Conservation (phyloP, 1,284 basidiomycete genomes). For the Bondarzewia mesenterica region DNA sequence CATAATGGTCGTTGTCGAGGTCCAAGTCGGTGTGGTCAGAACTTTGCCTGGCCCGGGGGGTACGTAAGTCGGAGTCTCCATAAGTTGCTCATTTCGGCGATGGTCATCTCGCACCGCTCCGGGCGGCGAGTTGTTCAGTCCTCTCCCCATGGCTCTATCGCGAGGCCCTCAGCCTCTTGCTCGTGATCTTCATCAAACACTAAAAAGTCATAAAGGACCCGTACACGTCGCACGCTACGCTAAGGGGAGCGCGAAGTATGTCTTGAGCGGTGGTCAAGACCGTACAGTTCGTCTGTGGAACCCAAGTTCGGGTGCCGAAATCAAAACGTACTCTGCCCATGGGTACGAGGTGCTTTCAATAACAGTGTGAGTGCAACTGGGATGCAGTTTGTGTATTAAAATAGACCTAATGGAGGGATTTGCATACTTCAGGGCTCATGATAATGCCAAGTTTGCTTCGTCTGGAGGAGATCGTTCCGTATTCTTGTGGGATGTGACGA, state of each 20-base stretch:
- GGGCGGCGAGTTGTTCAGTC: not conserved
- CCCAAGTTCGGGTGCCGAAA: slow-evolving; percentile 72
- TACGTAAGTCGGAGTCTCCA: too few relatives aligned
- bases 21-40: not conserved
- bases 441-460: slow-evolving; percentile 91
- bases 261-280: slow-evolving; percentile 89
- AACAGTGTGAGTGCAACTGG: slow-evolving; percentile 57
- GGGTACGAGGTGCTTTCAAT: slow-evolving; percentile 92
- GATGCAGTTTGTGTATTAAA: slow-evolving; percentile 1
- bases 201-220: slow-evolving; percentile 65
- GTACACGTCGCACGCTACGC: slow-evolving; percentile 84
- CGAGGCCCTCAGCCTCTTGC: slow-evolving; percentile 52
- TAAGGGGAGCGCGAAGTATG: slow-evolving; percentile 80
- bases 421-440: slow-evolving; percentile 56
- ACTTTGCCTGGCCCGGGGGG: too few relatives aligned
- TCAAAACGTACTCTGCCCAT: slow-evolving; percentile 87
- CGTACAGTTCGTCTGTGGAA: slow-evolving; percentile 90
- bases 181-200: slow-evolving; percentile 52
- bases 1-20: slow-evolving; percentile 27
- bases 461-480: slow-evolving; percentile 91
- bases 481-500: slow-evolving; percentile 93
- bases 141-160: slow-evolving; percentile 48
- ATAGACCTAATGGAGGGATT: slow-evolving; percentile 7
- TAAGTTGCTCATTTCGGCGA: not conserved
- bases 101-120: not conserved